Base-by-base conservation (phyloP, 108 stramenopile genomes). In the Mayamaea pseudoterrestris region DNA sequence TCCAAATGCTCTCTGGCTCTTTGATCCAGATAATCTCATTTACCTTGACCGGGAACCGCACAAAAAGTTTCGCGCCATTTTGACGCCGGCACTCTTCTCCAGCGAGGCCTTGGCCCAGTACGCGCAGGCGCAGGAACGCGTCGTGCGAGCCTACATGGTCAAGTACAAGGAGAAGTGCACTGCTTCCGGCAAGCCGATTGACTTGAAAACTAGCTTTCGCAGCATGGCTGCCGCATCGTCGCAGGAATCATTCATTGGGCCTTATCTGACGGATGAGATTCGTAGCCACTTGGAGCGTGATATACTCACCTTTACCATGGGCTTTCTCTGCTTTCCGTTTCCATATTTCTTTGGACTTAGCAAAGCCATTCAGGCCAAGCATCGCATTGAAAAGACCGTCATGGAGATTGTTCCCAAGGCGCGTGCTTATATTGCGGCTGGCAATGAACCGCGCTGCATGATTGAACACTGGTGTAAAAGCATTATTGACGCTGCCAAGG, bases 271-370 rank as follows among this genome's bases (percentile, higher is more conserved):
- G 12, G 41, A 52, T 16, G 59, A 43, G 14, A 25, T 35, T 22
- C 40, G 51, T 5, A 1, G 20, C 2, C 23, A 37, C 8, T 27
- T 59, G 4, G 58, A 59, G 41, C 25, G 24, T n/a, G 58, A 59
- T 24, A 59, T 59, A 41, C 21, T 59, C n/a, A 16, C n/a, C 34
- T 59, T 59, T 43, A 59, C 50, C 41, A 49, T 50, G 58, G 58
- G 58, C 41, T 59, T 59, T 41, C 25, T 59, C 11, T 50, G 25
- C 35, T 43, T 43, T 27, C 58, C 58, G 6, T 44, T 50, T 24
- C 48, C 58, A 2, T 59, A 44, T 31, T 11, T 50, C 17, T 26
- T 26, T 20, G 49, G 58, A 24, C 31, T 59, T 14, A 18, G 25
- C 12, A 43, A 11, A 5, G 58, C 58, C 14, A n/a, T 59, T 26